phyloP scores from a whole-genome alignment of 225 moss, liverwort and hornwort genomes.

The Antitrichia curtipendula region DNA sequence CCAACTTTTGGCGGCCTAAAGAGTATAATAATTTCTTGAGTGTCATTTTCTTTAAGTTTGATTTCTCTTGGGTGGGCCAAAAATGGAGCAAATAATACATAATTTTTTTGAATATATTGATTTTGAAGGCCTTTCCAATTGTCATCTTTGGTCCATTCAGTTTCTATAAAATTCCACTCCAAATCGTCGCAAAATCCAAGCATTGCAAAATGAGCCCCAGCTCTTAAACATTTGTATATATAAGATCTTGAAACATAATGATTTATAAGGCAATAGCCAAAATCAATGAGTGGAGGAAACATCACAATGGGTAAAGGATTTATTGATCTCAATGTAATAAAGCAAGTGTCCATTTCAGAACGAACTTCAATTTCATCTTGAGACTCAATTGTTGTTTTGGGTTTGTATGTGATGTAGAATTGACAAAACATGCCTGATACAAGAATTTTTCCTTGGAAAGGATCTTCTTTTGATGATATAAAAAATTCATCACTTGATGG shows the following conservation, averaged over 20 bases:
- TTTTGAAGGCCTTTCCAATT: conserved; percentile 35
- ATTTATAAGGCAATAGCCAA: conserved; percentile 54
- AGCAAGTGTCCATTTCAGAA: conserved; percentile 57
- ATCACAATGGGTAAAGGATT: conserved; percentile 56
- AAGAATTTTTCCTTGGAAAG: conserved; percentile 67
- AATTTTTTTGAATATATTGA: conserved; percentile 28
- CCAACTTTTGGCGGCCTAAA: conserved; percentile 53
- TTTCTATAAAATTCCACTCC: conserved; percentile 2
- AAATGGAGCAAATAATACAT: conserved; percentile 46
- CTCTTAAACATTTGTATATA: conserved; percentile 31
- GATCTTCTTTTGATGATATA: conserved; percentile 57
- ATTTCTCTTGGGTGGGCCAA: conserved; percentile 41
- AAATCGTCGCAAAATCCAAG: not conserved
- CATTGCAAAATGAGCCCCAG: conserved; percentile 35
- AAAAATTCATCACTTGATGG: conserved; percentile 34
- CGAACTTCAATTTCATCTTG: conserved; percentile 32
- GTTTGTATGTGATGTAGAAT: conserved; percentile 52
- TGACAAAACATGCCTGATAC: conserved; percentile 60
- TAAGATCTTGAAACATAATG: conserved; percentile 33
- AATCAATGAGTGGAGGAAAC: conserved; percentile 50
- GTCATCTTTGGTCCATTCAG: conserved; percentile 15
- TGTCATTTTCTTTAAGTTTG: conserved; percentile 23
- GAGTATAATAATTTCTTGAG: conserved; percentile 64
- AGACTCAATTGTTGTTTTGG: conserved; percentile 22
- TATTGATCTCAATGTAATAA: conserved; percentile 38